These are phyloP conservation scores for Trichoderma sp. DNA, from an alignment of 2,329 filamentous ascomycete species.

Conservation along the genomic window DNA sequence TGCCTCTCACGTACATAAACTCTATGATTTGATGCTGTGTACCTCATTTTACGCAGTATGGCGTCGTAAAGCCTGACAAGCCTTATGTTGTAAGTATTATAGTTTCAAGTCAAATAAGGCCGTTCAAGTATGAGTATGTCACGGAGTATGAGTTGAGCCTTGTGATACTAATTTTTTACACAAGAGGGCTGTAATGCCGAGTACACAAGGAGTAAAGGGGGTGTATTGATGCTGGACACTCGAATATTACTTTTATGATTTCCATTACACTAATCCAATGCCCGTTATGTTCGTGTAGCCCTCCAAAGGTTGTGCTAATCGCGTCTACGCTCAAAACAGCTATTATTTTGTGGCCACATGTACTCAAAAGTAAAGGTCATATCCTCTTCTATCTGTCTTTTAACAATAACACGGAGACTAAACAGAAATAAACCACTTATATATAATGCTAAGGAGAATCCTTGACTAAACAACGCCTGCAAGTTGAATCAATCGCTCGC, in stretches of 20 bases:
- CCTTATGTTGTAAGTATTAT: not conserved
- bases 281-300: not conserved
- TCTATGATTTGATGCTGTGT: not conserved
- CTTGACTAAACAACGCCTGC: conserved; percentile 40
- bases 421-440: not conserved
- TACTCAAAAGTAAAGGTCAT: conserved; percentile 39
- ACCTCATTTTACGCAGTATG: not conserved
- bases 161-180: not conserved
- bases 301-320: too few relatives aligned
- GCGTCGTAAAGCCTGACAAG: not conserved
- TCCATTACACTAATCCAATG: too few relatives aligned
- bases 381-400: conserved; percentile 30
- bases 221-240: not conserved
- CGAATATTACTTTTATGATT: not conserved
- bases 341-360: conserved; percentile 5
- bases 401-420: not conserved
- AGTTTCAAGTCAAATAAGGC: not conserved
- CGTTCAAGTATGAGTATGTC: not conserved
- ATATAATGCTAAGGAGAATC: not conserved
- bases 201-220: not conserved
- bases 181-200: not conserved
- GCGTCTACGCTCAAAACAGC: conserved; percentile 3
- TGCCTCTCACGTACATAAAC: not conserved
- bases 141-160: not conserved
- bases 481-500: conserved; percentile 61